phyloP scores from a whole-genome alignment of 1,284 basidiomycete genomes.

The Blastosporella zonata region DNA sequence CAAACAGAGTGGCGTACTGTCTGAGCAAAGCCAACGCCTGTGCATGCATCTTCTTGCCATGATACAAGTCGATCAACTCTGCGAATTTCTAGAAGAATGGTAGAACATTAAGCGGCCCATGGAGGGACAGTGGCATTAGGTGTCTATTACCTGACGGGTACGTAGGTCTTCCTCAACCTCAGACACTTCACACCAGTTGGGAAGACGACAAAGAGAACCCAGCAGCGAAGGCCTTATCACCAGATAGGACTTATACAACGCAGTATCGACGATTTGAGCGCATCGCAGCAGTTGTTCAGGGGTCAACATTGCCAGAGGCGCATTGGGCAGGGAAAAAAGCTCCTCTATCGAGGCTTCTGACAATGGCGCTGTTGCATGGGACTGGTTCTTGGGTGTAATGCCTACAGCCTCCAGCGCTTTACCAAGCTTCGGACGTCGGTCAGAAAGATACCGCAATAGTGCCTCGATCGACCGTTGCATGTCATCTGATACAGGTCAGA shows the following conservation, averaged over 20 bases:
- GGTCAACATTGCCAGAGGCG: constrained; percentile 65
- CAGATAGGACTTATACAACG: constrained; percentile 92
- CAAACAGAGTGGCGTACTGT: constrained; percentile 51
- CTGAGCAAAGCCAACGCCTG: constrained; percentile 83
- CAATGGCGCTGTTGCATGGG: constrained; percentile 59
- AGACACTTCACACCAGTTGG: constrained; percentile 96
- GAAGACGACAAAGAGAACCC: constrained; percentile 84
- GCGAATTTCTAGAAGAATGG: constrained; percentile 68
- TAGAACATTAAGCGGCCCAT: background rate
- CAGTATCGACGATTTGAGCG: constrained; percentile 95
- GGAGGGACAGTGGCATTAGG: background rate
- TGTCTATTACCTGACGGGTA: constrained; percentile 64
- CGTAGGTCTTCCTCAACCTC: constrained; percentile 90
- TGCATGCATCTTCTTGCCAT: constrained; percentile 92
- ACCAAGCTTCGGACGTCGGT: constrained; percentile 81
- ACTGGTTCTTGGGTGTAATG: constrained; percentile 67
- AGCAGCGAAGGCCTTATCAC: constrained; percentile 81
- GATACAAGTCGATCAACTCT: constrained; percentile 90
- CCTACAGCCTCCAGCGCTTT: constrained; percentile 69
- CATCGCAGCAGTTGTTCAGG: constrained; percentile 82
- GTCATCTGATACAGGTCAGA: constrained; percentile 41
- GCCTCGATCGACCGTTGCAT: constrained; percentile 65
- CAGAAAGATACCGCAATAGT: constrained; percentile 73
- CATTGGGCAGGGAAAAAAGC: constrained; percentile 69
- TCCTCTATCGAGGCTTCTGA: constrained; percentile 70